These are phyloP conservation scores for Coemansia interrupta DNA, from an alignment of 192 early-diverging fungal species.

Conservation along the genomic window DNA sequence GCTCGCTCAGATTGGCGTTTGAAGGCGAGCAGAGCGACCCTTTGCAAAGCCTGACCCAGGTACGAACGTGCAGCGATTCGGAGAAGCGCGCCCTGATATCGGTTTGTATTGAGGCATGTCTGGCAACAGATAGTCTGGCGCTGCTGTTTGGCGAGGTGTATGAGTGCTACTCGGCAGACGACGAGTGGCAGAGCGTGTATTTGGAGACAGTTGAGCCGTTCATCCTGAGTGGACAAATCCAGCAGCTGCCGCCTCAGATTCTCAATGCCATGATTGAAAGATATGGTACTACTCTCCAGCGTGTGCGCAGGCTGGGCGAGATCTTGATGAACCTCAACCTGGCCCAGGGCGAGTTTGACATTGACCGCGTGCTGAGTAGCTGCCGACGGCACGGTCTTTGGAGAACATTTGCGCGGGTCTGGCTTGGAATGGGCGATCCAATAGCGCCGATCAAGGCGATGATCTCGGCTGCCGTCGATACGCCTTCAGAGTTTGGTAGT, in stretches of 20 bases:
- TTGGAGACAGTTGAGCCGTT: conserved; percentile 47
- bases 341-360: conserved; percentile 44
- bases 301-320: conserved; percentile 38
- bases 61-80: conserved; percentile 3
- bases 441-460: conserved; percentile 30
- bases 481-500: background rate
- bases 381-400: conserved; percentile 39
- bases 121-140: conserved; percentile 19
- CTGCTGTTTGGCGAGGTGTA: conserved; percentile 45
- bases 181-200: conserved; percentile 10
- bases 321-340: conserved; percentile 27
- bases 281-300: conserved; percentile 24
- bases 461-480: conserved; percentile 15
- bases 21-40: background rate
- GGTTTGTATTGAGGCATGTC: conserved; percentile 34
- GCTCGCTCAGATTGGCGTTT: conserved; percentile 18
- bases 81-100: conserved; percentile 26
- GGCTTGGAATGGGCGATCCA: conserved; percentile 46
- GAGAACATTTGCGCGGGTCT: conserved; percentile 53
- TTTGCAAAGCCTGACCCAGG: background rate
- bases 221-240: conserved; percentile 34
- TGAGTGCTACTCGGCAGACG: conserved; percentile 20
- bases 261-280: conserved; percentile 41
- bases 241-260: conserved; percentile 29
- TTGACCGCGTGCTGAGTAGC: conserved; percentile 39